These are phyloP conservation scores for Aeminium ludgeri DNA, from an alignment of 495 filamentous ascomycete species.

Conservation along the genomic window DNA sequence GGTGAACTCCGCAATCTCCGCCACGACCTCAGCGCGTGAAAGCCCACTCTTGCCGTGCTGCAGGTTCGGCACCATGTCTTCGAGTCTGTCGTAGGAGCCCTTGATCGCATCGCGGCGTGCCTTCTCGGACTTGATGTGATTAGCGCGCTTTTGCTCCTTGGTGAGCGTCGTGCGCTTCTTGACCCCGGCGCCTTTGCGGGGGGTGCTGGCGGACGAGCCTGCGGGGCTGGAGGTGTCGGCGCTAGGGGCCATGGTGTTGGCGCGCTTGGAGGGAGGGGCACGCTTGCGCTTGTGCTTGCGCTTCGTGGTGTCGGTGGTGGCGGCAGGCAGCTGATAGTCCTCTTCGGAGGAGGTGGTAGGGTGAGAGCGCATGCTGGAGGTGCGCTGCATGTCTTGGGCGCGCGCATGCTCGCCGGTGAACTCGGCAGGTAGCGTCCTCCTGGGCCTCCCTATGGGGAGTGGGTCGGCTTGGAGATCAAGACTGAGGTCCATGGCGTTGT, in stretches of 20 bases:
- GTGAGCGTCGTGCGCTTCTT: conserved; percentile 38
- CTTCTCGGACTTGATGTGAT: conserved; percentile 79
- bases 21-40: conserved; percentile 59
- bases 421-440: too few relatives aligned
- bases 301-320: too few relatives aligned
- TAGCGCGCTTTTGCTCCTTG: conserved; percentile 65
- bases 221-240: conserved; percentile 5
- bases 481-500: too few relatives aligned
- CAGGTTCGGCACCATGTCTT: conserved; percentile 52
- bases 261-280: conserved; percentile 10
- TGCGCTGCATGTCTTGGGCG: too few relatives aligned
- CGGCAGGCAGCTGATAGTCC: too few relatives aligned
- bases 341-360: too few relatives aligned
- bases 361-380: too few relatives aligned
- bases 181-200: conserved; percentile 32
- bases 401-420: too few relatives aligned
- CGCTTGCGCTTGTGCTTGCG: too few relatives aligned
- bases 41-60: conserved; percentile 39
- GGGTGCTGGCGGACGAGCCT: conserved; percentile 25
- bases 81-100: conserved; percentile 57
- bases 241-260: conserved; percentile 1
- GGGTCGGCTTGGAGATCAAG: too few relatives aligned
- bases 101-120: conserved; percentile 64
- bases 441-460: too few relatives aligned
- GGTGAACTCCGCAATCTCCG: conserved; percentile 52